These are phyloP conservation scores for Plasmodium falciparum DNA, from an alignment of 169 alveolate species.

Conservation along the genomic window DNA sequence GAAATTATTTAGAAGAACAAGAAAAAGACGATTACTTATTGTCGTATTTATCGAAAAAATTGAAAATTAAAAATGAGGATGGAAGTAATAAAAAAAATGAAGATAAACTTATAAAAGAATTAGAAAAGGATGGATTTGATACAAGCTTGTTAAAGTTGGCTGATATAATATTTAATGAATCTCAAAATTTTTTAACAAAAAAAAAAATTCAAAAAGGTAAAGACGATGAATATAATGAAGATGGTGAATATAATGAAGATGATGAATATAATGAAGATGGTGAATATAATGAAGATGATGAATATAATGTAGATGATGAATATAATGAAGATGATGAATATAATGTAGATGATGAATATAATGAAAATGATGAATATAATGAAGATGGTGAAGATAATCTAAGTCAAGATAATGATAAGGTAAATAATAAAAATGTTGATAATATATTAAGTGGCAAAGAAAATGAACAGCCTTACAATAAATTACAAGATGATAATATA, in stretches of 20 bases:
- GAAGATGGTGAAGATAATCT: background rate
- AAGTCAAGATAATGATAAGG: background rate
- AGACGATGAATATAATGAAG: slow-evolving; percentile 1
- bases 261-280: slow-evolving; percentile 21
- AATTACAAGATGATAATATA: background rate
- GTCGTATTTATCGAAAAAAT: slow-evolving; percentile 75
- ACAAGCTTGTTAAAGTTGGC: slow-evolving; percentile 59
- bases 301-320: slow-evolving; percentile 19
- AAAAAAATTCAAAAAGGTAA: slow-evolving; percentile 10
- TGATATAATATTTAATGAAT: slow-evolving; percentile 60
- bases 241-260: background rate
- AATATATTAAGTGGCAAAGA: background rate
- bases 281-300: background rate
- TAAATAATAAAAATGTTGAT: background rate
- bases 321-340: slow-evolving; percentile 10
- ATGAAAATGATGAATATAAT: background rate
- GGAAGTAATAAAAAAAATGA: slow-evolving; percentile 61
- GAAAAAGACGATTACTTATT: slow-evolving; percentile 78
- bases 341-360: background rate
- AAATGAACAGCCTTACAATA: background rate
- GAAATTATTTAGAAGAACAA: slow-evolving; percentile 65
- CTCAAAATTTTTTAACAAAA: slow-evolving; percentile 30
- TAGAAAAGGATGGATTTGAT: slow-evolving; percentile 75
- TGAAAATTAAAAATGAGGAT: slow-evolving; percentile 27
- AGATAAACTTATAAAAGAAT: slow-evolving; percentile 63